Evolutionary conservation across 2,329 filamentous ascomycete species (phyloP), one percentile per base, ranked within the genome.

Genomic region (Chrysoporthe puriensis): DNA sequence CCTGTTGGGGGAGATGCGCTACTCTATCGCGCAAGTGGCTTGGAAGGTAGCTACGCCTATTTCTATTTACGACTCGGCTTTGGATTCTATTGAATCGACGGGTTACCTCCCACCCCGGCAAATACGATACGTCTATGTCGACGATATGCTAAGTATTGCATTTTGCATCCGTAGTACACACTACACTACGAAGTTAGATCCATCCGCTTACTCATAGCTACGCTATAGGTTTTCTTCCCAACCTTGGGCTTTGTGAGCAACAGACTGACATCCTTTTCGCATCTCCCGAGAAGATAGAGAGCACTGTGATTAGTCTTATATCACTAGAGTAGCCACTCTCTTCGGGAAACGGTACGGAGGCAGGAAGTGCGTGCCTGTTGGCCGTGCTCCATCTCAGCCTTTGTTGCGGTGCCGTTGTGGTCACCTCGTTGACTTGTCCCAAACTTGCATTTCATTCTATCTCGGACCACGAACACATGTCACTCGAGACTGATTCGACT

Each of bases 171-270:
- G 48, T 21, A 50, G 48, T 26, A 26, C 21, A 50, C 48, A 21
- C 48, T 4, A 50, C 3, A 26, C 26, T 21, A 21, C 48, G n/a
- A 50, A 11, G 26, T 11, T 21, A 11, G 5, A 50, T 18, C n/a
- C 8, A n/a, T 50, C 48, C n/a, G 48, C 48, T 9, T 18, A 4
- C 48, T 21, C 48, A 50, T 26, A 26, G 48, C 48, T 21, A 50
- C 48, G 48, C 48, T 50, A 50, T 21, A 50, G 48, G 48, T 13
- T 50, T 21, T 21, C 26, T 21, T 50, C 48, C 2, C n/a, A 50
- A 21, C 5, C 48, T n/a, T 50, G 48, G 48, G 48, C 48, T 50
- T 50, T 50, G 48, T 18, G 48, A 50, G 48, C 48, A 50, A 50
- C 48, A 21, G 48, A 21, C n/a, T 50, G n/a, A 50, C 48, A 18